Conservation (phyloP, 305 asterid genomes). For the Fraxinus baroniana region DNA sequence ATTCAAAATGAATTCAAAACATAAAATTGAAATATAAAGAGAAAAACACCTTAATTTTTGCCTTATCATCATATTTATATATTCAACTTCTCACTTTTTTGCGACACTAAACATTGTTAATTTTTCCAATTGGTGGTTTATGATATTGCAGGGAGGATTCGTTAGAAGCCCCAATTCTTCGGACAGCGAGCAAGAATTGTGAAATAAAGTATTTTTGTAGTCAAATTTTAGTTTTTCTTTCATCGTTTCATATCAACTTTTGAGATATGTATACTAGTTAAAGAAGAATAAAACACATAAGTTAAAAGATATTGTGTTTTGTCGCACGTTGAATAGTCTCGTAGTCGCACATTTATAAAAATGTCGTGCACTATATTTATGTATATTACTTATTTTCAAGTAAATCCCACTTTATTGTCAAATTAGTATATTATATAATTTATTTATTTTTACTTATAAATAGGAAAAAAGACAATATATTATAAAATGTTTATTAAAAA, state of each 20-base stretch:
- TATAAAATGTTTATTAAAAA: no score
- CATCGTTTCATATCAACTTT: neutral
- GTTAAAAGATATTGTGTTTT: neutral
- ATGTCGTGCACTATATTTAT: neutral
- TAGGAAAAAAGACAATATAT: neutral
- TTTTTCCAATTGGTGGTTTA: neutral
- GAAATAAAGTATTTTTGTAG: constrained; percentile 13
- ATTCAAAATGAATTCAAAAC: no score
- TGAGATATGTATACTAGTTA: neutral
- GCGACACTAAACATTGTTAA: neutral
- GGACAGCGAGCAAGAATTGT: constrained; percentile 43
- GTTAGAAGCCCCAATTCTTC: constrained; percentile 64
- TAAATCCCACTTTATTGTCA: no score
- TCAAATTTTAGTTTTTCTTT: constrained; percentile 6
- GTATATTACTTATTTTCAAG: no score
- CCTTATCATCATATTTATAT: neutral
- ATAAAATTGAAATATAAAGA: no score
- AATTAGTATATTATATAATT: no score
- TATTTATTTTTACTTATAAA: no score
- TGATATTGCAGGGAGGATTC: constrained; percentile 66
- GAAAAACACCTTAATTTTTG: no score
- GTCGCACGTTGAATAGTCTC: neutral
- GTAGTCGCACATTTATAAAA: neutral
- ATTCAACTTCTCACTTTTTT: neutral
- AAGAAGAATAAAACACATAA: neutral